Evolutionary conservation across 1,284 basidiomycete species (phyloP), one percentile per base, ranked within the genome.

Genomic region (Testicularia cyperi): DNA sequence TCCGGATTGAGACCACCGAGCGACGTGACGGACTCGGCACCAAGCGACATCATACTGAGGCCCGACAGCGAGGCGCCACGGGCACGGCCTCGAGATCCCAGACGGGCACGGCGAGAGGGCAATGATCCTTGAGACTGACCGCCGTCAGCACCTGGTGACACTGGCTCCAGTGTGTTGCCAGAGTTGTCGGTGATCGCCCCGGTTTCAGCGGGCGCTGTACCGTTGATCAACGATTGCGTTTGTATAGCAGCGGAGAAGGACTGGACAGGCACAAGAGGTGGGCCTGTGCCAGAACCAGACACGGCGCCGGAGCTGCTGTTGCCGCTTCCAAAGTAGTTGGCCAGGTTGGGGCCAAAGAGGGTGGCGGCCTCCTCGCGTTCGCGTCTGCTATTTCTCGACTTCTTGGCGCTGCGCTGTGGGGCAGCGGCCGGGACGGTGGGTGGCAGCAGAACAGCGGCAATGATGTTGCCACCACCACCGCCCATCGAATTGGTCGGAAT

Each of bases 311-410:
- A 62, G 34, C 40, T 52, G 41, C 51, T 58, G 34, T 52, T 52
- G 16, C 65, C 65, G 39, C 54, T 63, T 24, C 65, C 60, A 48
- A 72, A 72, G 49, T 72, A 72, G 33, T 65, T 63, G 15, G 68
- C 65, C 3, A 72, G 45, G 26, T 61, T 70, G 26, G 69, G 69
- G 14, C 69, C 69, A 25, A 72, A 68, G 6, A 72, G 60, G 14
- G 67, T 66, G 4, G 68, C 62, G 6, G 57, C 60, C 22, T 70
- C 65, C 29, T 72, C 69, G 24, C 61, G 46, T 34, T 72, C 68
- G 15, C 58, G 46, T 23, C 65, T 35, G 30, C 29, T 61, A 40
- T 32, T 56, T 24, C 54, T 40, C 9, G 53, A 29, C 33, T 51
- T 48, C 15, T 47, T 63, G 26, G 52, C 34, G 22, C 24, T 29